Percentiles rank a stretch among this genome's conserved stretches.
Evolutionary conservation across 2,329 filamentous ascomycete genomes (phyloP).

Genomic region (Xylaria sp.): DNA sequence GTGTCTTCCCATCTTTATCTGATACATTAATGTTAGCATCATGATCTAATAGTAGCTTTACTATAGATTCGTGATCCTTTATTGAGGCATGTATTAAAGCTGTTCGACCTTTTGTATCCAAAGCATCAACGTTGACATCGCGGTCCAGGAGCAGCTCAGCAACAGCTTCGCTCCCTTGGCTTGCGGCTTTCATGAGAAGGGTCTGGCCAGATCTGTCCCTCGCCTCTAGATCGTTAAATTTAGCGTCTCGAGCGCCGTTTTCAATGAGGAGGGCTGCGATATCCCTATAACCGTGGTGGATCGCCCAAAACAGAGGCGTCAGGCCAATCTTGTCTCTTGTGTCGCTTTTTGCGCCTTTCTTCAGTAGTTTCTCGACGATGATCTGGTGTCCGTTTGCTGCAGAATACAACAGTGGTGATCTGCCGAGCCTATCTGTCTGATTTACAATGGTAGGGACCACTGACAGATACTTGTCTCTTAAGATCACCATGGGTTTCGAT

Average conservation of each 20-base stretch:
- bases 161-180: background rate
- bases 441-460: constrained; percentile 16
- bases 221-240: background rate
- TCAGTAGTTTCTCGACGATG: constrained; percentile 13
- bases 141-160: constrained; percentile 1
- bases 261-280: constrained; percentile 17
- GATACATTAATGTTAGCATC: background rate
- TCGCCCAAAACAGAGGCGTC: constrained; percentile 19
- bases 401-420: constrained; percentile 18
- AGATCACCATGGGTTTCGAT: constrained; percentile 70
- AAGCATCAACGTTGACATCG: background rate
- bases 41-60: constrained; percentile 1
- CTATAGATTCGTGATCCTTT: background rate
- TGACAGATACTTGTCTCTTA: constrained; percentile 57
- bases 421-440: constrained; percentile 1
- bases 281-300: constrained; percentile 1
- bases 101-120: background rate
- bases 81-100: no score
- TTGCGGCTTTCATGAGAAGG: no score
- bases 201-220: no score
- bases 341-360: constrained; percentile 22
- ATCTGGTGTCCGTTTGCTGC: constrained; percentile 10
- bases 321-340: constrained; percentile 11
- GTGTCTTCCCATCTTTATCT: no score
- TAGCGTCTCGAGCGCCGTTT: background rate